Percentiles rank a stretch among this genome's conserved stretches.
Evolutionary conservation across 345 rosid species (phyloP).

Genomic region (Bruguiera sexangula): DNA sequence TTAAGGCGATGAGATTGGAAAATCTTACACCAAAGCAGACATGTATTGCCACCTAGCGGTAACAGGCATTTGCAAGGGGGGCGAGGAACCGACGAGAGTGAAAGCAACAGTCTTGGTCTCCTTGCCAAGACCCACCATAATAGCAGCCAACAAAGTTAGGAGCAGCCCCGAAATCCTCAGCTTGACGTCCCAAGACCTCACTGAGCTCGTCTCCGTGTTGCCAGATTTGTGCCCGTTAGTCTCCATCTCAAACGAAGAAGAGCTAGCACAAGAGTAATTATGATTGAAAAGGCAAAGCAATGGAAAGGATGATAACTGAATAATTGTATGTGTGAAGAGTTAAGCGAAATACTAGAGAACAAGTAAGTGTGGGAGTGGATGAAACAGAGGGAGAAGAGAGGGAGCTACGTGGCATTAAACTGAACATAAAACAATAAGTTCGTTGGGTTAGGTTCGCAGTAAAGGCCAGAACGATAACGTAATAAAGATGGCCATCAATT

Average conservation of each 20-base stretch:
- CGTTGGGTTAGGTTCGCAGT: too few species aligned
- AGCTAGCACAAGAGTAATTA: neutral
- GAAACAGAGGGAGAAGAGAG: too few species aligned
- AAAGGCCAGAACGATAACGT: too few species aligned
- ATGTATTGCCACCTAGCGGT: constrained; percentile 49
- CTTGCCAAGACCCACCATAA: constrained; percentile 28
- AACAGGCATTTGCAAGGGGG: constrained; percentile 26
- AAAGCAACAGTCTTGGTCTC: constrained; percentile 25
- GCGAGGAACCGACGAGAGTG: constrained; percentile 17
- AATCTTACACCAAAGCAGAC: constrained; percentile 39
- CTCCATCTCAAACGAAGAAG: neutral
- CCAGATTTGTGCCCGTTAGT: neutral
- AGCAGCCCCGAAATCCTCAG: constrained; percentile 25
- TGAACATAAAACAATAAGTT: too few species aligned
- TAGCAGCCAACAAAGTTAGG: constrained; percentile 30
- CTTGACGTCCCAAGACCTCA: constrained; percentile 12
- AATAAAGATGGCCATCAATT: too few species aligned
- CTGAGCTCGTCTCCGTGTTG: constrained; percentile 6
- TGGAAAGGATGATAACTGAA: too few species aligned
- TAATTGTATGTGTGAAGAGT: too few species aligned
- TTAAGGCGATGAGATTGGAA: neutral
- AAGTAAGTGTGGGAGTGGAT: too few species aligned
- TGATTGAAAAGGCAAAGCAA: too few species aligned
- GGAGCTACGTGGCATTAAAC: too few species aligned
- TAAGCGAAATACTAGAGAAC: too few species aligned